phyloP scores from a whole-genome alignment of 306 rosid genomes.

The Crotalaria pallida region DNA sequence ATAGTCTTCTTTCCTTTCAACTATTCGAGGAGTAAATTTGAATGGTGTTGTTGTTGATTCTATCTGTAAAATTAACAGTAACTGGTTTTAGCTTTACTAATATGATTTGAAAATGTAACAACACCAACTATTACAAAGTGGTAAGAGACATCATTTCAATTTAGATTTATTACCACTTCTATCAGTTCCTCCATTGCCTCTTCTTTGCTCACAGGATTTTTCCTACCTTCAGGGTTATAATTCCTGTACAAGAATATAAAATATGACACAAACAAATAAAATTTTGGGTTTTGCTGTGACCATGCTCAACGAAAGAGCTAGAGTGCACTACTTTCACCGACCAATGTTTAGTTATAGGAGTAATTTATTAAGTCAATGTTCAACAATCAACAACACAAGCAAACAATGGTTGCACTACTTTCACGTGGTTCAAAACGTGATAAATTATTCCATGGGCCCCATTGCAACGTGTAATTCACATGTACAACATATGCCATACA shows the following conservation, averaged over 20 bases:
- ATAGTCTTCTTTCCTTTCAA: slow-evolving; percentile 75
- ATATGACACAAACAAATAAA: not conserved
- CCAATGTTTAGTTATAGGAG: slow-evolving; percentile 3
- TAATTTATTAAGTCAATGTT: slow-evolving; percentile 8
- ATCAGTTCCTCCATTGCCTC: slow-evolving; percentile 82
- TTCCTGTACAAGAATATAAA: slow-evolving; percentile 39
- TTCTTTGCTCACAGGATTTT: slow-evolving; percentile 69
- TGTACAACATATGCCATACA: not conserved
- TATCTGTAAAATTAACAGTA: slow-evolving; percentile 44
- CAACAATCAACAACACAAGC: not conserved
- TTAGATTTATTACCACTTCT: slow-evolving; percentile 62
- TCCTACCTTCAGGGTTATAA: slow-evolving; percentile 67
- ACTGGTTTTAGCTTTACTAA: slow-evolving; percentile 8
- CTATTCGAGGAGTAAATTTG: slow-evolving; percentile 55
- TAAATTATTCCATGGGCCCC: slow-evolving; percentile 16
- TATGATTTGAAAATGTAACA: slow-evolving; percentile 13
- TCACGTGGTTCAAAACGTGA: slow-evolving; percentile 23
- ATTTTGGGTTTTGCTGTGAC: slow-evolving; percentile 4
- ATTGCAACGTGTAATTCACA: slow-evolving; percentile 12
- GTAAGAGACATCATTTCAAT: not conserved
- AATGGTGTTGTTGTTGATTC: slow-evolving; percentile 61
- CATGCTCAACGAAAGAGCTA: not conserved
- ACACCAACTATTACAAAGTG: not conserved
- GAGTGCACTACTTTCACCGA: not conserved
- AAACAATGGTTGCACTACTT: not conserved